These are phyloP conservation scores for Globisporangium carolinianum DNA, from an alignment of 352 stramenopile genomes.

Conservation along the genomic window DNA sequence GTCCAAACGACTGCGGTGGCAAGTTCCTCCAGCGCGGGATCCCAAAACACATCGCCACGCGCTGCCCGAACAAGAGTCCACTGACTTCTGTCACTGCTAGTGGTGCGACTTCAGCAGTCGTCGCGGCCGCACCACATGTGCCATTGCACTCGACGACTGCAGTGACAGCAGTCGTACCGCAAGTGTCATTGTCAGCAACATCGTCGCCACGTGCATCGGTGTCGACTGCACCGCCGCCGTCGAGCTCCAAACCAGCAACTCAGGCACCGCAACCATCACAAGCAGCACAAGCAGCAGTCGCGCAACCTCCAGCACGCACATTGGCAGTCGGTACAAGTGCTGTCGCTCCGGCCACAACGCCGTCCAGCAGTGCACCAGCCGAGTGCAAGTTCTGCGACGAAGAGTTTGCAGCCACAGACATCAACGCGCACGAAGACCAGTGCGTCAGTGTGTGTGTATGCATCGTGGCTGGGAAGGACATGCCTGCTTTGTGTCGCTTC, in stretches of 20 bases:
- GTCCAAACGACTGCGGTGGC: slow-evolving; percentile 67
- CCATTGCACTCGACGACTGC: too few relatives aligned
- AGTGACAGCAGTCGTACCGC: too few relatives aligned
- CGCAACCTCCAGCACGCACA: neutral
- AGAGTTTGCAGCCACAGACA: slow-evolving; percentile 39
- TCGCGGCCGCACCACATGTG: too few relatives aligned
- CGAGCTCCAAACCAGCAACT: neutral
- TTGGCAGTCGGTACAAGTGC: neutral
- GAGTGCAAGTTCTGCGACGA: slow-evolving; percentile 84
- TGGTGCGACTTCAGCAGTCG: neutral
- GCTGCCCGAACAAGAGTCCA: slow-evolving; percentile 40
- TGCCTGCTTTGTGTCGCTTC: too few relatives aligned
- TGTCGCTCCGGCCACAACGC: neutral
- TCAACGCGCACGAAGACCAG: slow-evolving; percentile 59
- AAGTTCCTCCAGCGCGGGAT: slow-evolving; percentile 78
- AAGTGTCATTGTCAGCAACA: neutral
- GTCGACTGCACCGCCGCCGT: neutral
- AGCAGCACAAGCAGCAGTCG: neutral
- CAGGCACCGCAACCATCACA: neutral
- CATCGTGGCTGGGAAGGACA: neutral
- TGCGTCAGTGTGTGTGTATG: slow-evolving; percentile 8
- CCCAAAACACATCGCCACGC: slow-evolving; percentile 63
- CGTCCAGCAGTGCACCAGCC: neutral
- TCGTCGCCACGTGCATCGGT: neutral
- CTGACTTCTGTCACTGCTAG: neutral